A percentile compares a stretch with the other conserved stretches of the same genome.
phyloP scores from a whole-genome alignment of 2,329 filamentous ascomycete genomes.

The Apiospora arundinis region DNA sequence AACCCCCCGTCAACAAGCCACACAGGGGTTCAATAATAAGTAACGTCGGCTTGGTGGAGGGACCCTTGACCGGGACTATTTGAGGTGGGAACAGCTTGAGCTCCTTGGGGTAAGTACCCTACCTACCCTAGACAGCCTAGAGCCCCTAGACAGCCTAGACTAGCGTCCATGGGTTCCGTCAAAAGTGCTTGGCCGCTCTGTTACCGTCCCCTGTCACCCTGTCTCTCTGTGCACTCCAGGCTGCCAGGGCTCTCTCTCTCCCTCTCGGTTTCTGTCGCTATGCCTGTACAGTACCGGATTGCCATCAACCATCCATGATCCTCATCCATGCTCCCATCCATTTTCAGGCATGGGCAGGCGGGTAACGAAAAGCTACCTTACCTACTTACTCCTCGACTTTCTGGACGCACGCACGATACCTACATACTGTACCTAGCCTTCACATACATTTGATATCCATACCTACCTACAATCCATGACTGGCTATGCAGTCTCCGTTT shows the following conservation, averaged over 20 bases:
- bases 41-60: neutral
- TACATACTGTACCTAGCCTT: slow-evolving; percentile 1
- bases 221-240: neutral
- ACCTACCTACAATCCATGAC: neutral
- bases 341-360: slow-evolving; percentile 13
- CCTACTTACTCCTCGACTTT: neutral
- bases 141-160: neutral
- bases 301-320: neutral
- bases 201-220: slow-evolving; percentile 17
- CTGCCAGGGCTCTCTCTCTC: neutral
- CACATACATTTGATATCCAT: neutral
- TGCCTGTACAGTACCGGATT: slow-evolving; percentile 6
- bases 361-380: neutral
- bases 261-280: neutral
- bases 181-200: slow-evolving; percentile 7
- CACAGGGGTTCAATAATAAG: slow-evolving; percentile 13
- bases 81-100: slow-evolving; percentile 4
- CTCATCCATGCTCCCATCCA: slow-evolving; percentile 15
- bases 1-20: neutral
- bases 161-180: slow-evolving; percentile 16
- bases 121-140: neutral
- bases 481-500: slow-evolving; percentile 6
- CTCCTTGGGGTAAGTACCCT: slow-evolving; percentile 15
- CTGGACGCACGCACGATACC: neutral
- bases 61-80: slow-evolving; percentile 1